Base-by-base conservation (phyloP, 1,139 yeast genomes). In the Yamadazyma sp. region DNA sequence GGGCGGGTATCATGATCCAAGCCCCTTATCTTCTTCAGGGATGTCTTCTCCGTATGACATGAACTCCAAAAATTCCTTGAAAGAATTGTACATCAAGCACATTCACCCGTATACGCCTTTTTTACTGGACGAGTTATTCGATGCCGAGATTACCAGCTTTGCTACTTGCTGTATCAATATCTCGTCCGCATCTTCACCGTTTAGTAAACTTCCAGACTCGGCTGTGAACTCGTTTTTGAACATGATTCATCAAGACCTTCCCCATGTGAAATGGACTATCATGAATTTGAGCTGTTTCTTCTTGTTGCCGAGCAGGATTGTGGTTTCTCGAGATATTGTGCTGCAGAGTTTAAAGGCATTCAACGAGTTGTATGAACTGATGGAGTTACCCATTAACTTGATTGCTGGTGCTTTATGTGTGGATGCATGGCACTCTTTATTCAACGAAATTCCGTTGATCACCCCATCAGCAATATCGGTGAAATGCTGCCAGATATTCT, bases 91-190 rank as follows among this genome's bases (percentile, higher is more conserved):
- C 32, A 30, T 40, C 20, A 33, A 46, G 17, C 43, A 45, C 24
- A 43, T 56, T 7, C 55, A 55, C 34, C 54, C 55, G 1, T 53
- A 50, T 33, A 55, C 59, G 0, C 59, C 61, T 4, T 56, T 55
- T 37, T 17, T 56, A 4, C 22, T 44, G 4, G 44, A 34, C 17
- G 50, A 46, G 9, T 12, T 46, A 3, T 52, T 53, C 31, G 38
- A 42, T 5, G 11, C 35, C 2, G 47, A 47, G 2, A 24, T 54
- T 3, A 49, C 51, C 27, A 34, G 37, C 7, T 54, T 56, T 36
- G 47, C 51, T 6, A 48, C 47, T 14, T 50, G 54, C 37, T 56
- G 61, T 36, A 47, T 56, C 20, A 50, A 51, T 30, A 38, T 54
- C 2, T 55, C 59, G 12, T 47, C 47, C 8, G 44, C 46, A 1